Conservation (phyloP, 257 asterid species). For the Jaltomata sinuosa region DNA sequence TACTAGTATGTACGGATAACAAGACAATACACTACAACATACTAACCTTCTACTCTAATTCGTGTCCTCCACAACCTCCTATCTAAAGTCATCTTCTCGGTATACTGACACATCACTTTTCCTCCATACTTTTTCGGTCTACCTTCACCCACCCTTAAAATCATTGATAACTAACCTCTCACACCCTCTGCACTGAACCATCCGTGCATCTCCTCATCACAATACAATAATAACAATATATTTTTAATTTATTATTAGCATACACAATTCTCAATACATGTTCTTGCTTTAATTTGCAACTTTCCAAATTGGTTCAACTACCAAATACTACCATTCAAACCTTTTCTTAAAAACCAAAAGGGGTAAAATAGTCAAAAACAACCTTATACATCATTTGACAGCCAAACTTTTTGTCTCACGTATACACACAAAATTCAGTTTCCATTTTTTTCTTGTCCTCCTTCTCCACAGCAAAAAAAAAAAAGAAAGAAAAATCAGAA, state of each 20-base stretch:
- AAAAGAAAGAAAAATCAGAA: neutral
- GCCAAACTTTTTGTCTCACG: conserved; percentile 12
- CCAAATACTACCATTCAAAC: too few species aligned
- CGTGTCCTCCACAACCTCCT: too few species aligned
- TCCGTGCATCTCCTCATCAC: neutral
- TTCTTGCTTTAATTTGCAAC: too few species aligned
- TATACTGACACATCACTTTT: too few species aligned
- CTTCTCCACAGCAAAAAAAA: neutral
- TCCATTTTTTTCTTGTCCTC: neutral
- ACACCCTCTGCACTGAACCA: neutral
- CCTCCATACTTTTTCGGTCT: too few species aligned
- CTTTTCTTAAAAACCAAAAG: neutral
- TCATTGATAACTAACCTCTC: too few species aligned
- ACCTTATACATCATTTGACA: neutral
- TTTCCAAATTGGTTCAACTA: too few species aligned
- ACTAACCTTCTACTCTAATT: too few species aligned
- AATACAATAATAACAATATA: too few species aligned
- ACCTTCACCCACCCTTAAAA: too few species aligned
- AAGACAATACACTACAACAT: neutral
- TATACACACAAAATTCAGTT: neutral
- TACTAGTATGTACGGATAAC: neutral
- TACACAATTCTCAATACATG: neutral
- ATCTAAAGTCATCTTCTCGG: neutral
- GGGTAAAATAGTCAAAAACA: neutral
- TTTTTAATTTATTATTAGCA: too few species aligned